Evolutionary conservation across 257 asterid species (phyloP).

Genomic region (Salvia miltiorrhiza): DNA sequence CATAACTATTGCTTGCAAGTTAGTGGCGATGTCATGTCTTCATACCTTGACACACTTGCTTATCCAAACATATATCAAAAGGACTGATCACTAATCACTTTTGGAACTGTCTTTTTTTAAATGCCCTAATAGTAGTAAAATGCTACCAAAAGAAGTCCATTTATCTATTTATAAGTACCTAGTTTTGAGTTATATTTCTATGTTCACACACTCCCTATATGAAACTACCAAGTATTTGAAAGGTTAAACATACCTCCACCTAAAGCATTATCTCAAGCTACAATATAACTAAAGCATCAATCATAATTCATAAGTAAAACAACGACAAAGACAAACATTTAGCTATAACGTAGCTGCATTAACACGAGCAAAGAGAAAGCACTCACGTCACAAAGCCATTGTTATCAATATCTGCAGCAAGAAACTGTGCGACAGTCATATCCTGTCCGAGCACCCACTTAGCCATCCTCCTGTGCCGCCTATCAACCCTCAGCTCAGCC

Average conservation of each 20-base stretch:
- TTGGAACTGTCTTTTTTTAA: neutral
- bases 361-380: conserved; percentile 3
- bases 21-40: neutral
- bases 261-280: neutral
- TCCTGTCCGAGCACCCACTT: conserved; percentile 91
- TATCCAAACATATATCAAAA: neutral
- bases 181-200: conserved; percentile 1
- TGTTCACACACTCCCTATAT: neutral
- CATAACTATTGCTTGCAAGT: neutral
- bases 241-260: neutral
- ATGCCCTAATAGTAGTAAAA: neutral
- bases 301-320: conserved; percentile 3
- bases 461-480: conserved; percentile 80
- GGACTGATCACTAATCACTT: neutral
- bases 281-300: neutral
- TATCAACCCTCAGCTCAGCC: conserved; percentile 94
- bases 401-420: conserved; percentile 92
- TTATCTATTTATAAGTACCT: neutral
- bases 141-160: neutral
- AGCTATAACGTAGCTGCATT: neutral
- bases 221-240: neutral
- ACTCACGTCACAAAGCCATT: conserved; percentile 79
- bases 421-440: conserved; percentile 95
- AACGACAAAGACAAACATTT: neutral
- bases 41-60: neutral